A percentile compares a stretch with the other conserved stretches of the same genome.
Evolutionary conservation across 2,329 filamentous ascomycete species (phyloP).

Genomic region (Huntiella decipiens): DNA sequence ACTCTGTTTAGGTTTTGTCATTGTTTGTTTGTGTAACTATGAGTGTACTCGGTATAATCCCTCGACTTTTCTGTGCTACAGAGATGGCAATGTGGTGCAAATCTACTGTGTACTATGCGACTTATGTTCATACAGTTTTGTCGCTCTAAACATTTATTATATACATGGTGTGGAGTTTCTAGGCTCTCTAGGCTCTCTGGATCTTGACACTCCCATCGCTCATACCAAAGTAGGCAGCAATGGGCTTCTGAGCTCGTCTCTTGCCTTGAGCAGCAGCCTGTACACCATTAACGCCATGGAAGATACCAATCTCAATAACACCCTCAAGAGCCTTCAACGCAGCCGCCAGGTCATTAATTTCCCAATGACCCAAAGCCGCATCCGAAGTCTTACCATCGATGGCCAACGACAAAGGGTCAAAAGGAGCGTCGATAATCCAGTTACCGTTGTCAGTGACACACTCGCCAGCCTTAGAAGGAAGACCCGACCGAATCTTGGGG

Average conservation of each 20-base stretch:
- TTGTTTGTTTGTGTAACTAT: too few relatives aligned
- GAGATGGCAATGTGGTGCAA: too few relatives aligned
- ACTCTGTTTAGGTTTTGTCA: too few relatives aligned
- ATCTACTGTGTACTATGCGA: too few relatives aligned
- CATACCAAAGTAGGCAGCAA: constrained; percentile 91
- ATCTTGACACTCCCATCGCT: constrained; percentile 36
- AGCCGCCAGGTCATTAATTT: constrained; percentile 45
- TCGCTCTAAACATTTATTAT: too few relatives aligned
- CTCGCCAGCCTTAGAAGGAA: constrained; percentile 62
- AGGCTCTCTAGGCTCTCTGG: neutral
- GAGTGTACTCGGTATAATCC: too few relatives aligned
- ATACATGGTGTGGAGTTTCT: too few relatives aligned
- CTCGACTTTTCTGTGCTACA: too few relatives aligned
- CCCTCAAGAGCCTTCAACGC: constrained; percentile 53
- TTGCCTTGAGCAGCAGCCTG: constrained; percentile 36
- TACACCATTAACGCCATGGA: constrained; percentile 61
- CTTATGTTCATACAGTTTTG: too few relatives aligned
- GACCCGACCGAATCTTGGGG: constrained; percentile 52
- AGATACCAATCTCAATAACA: constrained; percentile 81
- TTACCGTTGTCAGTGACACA: constrained; percentile 41
- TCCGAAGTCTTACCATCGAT: constrained; percentile 29
- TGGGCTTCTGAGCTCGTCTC: constrained; percentile 66
- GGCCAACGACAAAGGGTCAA: constrained; percentile 50
- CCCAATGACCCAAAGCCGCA: constrained; percentile 26
- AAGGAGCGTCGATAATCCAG: constrained; percentile 85